Conservation (phyloP, 2,329 filamentous ascomycete species). For the Aspergillus flavus region DNA sequence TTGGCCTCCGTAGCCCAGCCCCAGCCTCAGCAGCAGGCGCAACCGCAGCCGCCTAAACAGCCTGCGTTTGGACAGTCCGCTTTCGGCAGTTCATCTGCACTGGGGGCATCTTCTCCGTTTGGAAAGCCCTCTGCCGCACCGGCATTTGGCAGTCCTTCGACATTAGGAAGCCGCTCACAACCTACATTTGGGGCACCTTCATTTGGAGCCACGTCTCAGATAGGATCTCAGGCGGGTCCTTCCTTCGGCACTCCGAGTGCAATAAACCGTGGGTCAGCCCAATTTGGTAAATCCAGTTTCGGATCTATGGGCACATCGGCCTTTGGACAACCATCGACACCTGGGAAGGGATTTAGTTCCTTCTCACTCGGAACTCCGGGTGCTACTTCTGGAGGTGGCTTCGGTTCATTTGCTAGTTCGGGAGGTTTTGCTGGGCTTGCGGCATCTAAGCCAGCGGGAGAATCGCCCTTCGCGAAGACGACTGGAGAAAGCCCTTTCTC, state of each 20-base stretch:
- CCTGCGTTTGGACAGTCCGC: slow-evolving; percentile 31
- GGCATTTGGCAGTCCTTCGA: slow-evolving; percentile 33
- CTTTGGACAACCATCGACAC: slow-evolving; percentile 37
- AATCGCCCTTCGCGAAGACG: slow-evolving; percentile 31
- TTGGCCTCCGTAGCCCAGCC: slow-evolving; percentile 50
- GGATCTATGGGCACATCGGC: slow-evolving; percentile 24
- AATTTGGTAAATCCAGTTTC: slow-evolving; percentile 40
- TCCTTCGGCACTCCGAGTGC: slow-evolving; percentile 41
- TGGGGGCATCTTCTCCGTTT: slow-evolving; percentile 28
- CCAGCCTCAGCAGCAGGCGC: slow-evolving; percentile 21
- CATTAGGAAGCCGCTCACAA: slow-evolving; percentile 25
- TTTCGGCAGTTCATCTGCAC: slow-evolving; percentile 29
- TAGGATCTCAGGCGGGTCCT: slow-evolving; percentile 11
- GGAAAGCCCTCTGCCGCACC: slow-evolving; percentile 30
- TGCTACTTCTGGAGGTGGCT: slow-evolving; percentile 32
- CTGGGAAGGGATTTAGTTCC: slow-evolving; percentile 26
- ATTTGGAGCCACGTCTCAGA: slow-evolving; percentile 39
- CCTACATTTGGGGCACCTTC: slow-evolving; percentile 32
- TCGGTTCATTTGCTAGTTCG: slow-evolving; percentile 36
- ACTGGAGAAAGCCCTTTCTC: slow-evolving; percentile 31
- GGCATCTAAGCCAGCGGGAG: slow-evolving; percentile 26
- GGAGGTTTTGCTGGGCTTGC: slow-evolving; percentile 30
- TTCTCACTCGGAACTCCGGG: slow-evolving; percentile 25
- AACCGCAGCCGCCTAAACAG: slow-evolving; percentile 21
- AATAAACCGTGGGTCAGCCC: slow-evolving; percentile 30